phyloP scores from a whole-genome alignment of 2,329 filamentous ascomycete species.

The Lasiodiplodia gonubiensis region DNA sequence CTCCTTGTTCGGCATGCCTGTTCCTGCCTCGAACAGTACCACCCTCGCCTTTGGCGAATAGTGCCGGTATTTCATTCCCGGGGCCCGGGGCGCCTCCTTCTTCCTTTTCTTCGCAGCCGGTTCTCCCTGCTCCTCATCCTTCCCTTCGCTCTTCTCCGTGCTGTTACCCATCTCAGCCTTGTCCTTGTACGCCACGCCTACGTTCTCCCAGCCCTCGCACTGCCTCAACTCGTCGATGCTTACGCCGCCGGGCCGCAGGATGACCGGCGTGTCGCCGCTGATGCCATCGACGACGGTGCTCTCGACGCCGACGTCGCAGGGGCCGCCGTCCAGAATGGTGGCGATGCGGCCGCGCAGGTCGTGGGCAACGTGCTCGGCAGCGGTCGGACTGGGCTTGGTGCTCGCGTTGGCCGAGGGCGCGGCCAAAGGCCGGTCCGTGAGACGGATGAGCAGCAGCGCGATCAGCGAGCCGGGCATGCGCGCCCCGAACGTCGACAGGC shows the following conservation, averaged over 20 bases:
- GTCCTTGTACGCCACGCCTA: conserved; percentile 80
- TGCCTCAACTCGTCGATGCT: conserved; percentile 77
- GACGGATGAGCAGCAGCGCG: conserved; percentile 84
- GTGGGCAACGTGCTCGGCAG: conserved; percentile 84
- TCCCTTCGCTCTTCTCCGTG: conserved; percentile 60
- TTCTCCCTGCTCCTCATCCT: conserved; percentile 72
- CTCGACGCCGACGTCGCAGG: conserved; percentile 88
- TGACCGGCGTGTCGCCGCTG: conserved; percentile 75
- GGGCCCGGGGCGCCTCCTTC: conserved; percentile 72
- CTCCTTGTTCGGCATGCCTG: conserved; percentile 39
- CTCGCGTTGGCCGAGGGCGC: conserved; percentile 94
- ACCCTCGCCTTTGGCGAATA: conserved; percentile 92
- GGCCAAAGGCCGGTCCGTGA: conserved; percentile 78
- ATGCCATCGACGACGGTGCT: conserved; percentile 96
- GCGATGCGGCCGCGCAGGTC: conserved; percentile 84
- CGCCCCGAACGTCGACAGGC: conserved; percentile 81
- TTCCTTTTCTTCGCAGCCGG: conserved; percentile 35
- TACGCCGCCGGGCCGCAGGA: conserved; percentile 86
- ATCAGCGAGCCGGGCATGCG: conserved; percentile 86
- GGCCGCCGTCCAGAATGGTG: conserved; percentile 85
- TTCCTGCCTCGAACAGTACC: conserved; percentile 73
- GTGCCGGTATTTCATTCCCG: conserved; percentile 99
- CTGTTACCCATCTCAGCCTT: conserved; percentile 67
- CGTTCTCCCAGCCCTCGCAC: conserved; percentile 81
- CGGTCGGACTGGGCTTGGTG: conserved; percentile 89